These are phyloP conservation scores for Senecio squalidus DNA, from an alignment of 140 eudicot genomes.

Conservation along the genomic window DNA sequence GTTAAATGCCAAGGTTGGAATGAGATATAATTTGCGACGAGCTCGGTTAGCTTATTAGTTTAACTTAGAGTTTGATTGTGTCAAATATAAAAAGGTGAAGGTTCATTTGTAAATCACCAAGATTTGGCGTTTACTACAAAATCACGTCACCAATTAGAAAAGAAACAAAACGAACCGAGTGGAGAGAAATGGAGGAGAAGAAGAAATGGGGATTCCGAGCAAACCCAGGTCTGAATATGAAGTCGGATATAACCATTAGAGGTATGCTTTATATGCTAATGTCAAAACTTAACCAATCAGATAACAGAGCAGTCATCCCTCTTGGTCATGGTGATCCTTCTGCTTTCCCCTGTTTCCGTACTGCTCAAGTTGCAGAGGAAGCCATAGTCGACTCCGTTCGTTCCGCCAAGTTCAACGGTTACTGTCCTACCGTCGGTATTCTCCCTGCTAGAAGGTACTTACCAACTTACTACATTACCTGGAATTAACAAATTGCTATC, in stretches of 20 bases:
- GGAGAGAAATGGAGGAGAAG: conserved; percentile 3
- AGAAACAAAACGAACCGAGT: no score
- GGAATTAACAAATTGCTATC: no score
- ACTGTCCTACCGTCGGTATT: conserved; percentile 40
- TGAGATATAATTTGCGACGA: no score
- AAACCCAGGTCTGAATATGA: conserved; percentile 28
- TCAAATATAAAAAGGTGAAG: no score
- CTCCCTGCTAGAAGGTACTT: conserved; percentile 38
- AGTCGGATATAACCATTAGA: conserved; percentile 39
- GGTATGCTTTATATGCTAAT: conserved; percentile 32
- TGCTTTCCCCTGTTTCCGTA: conserved; percentile 39
- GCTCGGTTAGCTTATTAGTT: no score
- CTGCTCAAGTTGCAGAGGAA: conserved; percentile 39
- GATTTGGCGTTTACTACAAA: no score
- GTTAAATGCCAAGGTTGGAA: no score
- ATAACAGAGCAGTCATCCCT: conserved; percentile 23
- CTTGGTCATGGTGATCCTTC: conserved; percentile 77
- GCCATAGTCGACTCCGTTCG: conserved; percentile 46
- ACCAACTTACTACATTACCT: no score
- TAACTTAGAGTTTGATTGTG: no score
- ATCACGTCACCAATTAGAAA: no score
- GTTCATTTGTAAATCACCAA: no score
- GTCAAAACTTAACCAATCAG: no score
- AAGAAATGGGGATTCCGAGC: conserved; percentile 45
- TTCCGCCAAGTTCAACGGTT: conserved; percentile 42